Evolutionary conservation across 306 rosid species (phyloP).

Genomic region (Sophora flavescens): DNA sequence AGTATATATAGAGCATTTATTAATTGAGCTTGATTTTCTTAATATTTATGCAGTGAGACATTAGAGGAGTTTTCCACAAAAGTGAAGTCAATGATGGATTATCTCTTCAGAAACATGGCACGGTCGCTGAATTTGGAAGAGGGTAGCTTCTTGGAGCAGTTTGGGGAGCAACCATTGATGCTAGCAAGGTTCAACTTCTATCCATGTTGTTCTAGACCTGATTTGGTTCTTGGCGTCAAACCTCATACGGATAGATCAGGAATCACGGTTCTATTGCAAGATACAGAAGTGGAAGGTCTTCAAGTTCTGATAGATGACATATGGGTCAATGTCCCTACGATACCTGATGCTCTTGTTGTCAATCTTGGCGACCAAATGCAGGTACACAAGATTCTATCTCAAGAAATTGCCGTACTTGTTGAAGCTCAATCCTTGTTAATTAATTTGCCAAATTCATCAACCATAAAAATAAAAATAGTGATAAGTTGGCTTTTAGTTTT

Average conservation of each 20-base stretch:
- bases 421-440: background rate
- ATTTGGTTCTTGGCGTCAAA: slow-evolving; percentile 72
- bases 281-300: slow-evolving; percentile 68
- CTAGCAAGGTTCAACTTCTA: slow-evolving; percentile 62
- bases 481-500: too few species aligned
- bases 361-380: slow-evolving; percentile 79
- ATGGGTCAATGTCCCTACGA: slow-evolving; percentile 68
- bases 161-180: slow-evolving; percentile 52
- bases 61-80: slow-evolving; percentile 49
- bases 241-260: slow-evolving; percentile 75
- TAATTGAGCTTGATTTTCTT: background rate
- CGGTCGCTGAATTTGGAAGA: slow-evolving; percentile 63
- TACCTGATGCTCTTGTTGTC: slow-evolving; percentile 65
- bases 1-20: background rate
- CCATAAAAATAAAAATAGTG: background rate
- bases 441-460: background rate
- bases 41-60: slow-evolving; percentile 43
- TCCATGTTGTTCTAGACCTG: slow-evolving; percentile 68
- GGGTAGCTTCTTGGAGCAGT: slow-evolving; percentile 54
- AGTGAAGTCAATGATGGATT: slow-evolving; percentile 54
- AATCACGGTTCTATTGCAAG: slow-evolving; percentile 69
- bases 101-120: slow-evolving; percentile 55
- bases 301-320: slow-evolving; percentile 55
- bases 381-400: slow-evolving; percentile 43
- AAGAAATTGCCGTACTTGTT: background rate